Evolutionary conservation across 805 yeast species (phyloP), one percentile per base, ranked within the genome.

Genomic region (Hanseniaspora hatyaiensis): DNA sequence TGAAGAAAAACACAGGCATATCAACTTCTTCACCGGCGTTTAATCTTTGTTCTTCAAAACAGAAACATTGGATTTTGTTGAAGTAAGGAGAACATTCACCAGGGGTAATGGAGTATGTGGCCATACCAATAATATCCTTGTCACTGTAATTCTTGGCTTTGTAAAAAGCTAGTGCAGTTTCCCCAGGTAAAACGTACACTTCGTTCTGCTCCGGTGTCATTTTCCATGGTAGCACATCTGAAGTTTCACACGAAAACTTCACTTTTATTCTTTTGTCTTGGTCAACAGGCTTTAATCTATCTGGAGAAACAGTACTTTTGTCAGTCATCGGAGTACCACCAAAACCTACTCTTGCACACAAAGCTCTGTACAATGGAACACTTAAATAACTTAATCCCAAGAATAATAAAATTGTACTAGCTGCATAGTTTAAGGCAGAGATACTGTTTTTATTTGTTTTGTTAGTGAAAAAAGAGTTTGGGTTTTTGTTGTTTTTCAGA

Each of bases 1-100:
- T 84, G 64, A 88, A 88, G 73, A 88, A 92, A 67, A 92, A 92
- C 8, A 92, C 85, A 0, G 98, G 98, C 98, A 92, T 92, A 61
- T 92, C 98, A 15, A 92, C 94, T 61, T 92, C 96, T 65, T 92
- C 98, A 8, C 96, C 96, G 2, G 96, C 95, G 48, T 78, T 73
- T 53, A 92, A 69, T 63, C 84, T 75, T 64, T 92, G 98, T 62
- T 92, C 98, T 67, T 92, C 98, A 59, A 92, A 92, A 61, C 98
- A 92, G 67, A 92, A 92, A 64, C 98, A 92, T 64, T 92, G 98
- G 58, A 92, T 92, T 65, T 92, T 92, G 68, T 86, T 86, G 69
- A 92, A 92, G 65, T 89, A 92, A 4, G 86, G 95, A 0, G 97
- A 95, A 6, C 92, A 95, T 57, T 85, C 89, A 55, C 92, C 96